Evolutionary conservation across 139 green algal genomes (phyloP).

Genomic region (Volvox africanus): DNA sequence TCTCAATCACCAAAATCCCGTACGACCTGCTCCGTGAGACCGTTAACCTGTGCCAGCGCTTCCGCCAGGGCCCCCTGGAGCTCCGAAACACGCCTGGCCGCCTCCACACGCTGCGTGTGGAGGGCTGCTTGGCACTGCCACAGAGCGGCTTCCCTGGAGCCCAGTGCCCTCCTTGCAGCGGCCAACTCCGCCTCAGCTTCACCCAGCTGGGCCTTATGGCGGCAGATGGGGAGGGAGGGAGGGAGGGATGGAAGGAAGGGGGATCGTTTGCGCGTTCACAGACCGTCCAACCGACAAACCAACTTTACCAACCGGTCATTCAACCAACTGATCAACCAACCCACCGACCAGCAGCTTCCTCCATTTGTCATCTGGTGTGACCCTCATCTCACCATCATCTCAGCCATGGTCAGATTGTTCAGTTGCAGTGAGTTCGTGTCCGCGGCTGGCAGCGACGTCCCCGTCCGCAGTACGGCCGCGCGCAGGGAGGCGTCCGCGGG

Average conservation of each 20-base stretch:
- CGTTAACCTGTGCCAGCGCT: conserved; percentile 33
- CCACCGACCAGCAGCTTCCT: not conserved
- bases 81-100: not conserved
- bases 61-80: conserved; percentile 18
- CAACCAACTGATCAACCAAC: not conserved
- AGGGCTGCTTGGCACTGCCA: not conserved
- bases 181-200: conserved; percentile 35
- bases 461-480: not conserved
- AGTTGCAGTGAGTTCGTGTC: not conserved
- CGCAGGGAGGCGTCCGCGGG: not conserved
- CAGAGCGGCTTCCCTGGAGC: conserved; percentile 19
- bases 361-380: too few relatives aligned
- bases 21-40: conserved; percentile 27
- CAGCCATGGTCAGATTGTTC: conserved; percentile 30
- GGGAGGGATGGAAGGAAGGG: not conserved
- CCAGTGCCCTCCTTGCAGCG: not conserved
- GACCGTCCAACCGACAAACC: too few relatives aligned
- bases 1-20: not conserved
- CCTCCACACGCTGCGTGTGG: not conserved
- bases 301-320: too few relatives aligned
- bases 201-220: conserved; percentile 26
- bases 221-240: not conserved
- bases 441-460: not conserved
- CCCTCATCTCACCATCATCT: conserved; percentile 32
- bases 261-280: too few relatives aligned